Base-by-base conservation (phyloP, 805 yeast genomes). In the Monosporozyma aerobia region DNA sequence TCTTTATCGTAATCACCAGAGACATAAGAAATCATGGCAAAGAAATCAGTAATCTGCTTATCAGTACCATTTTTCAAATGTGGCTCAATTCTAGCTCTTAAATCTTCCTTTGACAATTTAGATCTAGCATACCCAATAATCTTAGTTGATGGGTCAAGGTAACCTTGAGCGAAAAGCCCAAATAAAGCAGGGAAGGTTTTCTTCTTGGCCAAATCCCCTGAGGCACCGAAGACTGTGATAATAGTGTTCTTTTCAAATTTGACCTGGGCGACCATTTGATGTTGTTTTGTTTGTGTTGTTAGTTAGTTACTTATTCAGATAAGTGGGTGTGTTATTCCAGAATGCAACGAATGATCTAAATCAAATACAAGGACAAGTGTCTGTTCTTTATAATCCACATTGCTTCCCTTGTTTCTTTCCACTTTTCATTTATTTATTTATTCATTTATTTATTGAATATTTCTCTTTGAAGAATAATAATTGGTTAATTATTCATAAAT, bases 101-200 rank as follows among this genome's bases (percentile, higher is more conserved):
- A 79, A 39, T 87, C 94, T 23, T 79, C 85, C 40, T 75, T 73
- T 32, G 77, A 64, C 71, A 94, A 70, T 49, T 85, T 76, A 22
- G 97, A 84, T 62, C 99, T 80, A 30, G 99, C 99, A 68, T 87
- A 94, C 27, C 99, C 99, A 59, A 87, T 78, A 62, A 94, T 88
- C 64, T 81, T 80, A 40, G 86, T 82, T 30, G 82, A 69, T 11
- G 73, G 63, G 9, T 95, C 87, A 53, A 92, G 75, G 58, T 81
- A 82, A 43, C 95, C 96, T 67, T 90, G 84, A 58, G 87, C 75
- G 72, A 62, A 80, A 40, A 87, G 75, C 10, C 94, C 95, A 62
- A 85, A 86, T 22, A 87, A 71, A 3, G 94, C 92, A 9, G 95
- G 95, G 72, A 87, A 89, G 2, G 97, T 90, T 74, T 90, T 90